These are phyloP conservation scores for Euclidium syriacum DNA, from an alignment of 345 rosid genomes.

Conservation along the genomic window DNA sequence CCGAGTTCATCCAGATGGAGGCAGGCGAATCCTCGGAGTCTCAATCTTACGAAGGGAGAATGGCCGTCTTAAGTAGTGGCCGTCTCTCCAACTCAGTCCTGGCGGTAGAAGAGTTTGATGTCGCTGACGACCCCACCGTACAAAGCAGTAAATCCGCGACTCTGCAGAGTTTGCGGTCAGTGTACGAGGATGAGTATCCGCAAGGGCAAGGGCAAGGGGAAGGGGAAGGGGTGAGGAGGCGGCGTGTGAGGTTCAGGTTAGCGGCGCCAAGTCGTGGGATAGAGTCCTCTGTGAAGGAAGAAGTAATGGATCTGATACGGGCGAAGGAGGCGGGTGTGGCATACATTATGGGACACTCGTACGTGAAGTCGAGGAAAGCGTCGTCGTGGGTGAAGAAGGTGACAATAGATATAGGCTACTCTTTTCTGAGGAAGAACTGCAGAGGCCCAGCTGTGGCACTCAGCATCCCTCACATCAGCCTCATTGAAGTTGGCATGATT, in stretches of 20 bases:
- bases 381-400: constrained; percentile 67
- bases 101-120: constrained; percentile 38
- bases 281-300: constrained; percentile 74
- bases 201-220: too few species aligned
- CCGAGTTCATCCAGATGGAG: constrained; percentile 96
- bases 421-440: constrained; percentile 92
- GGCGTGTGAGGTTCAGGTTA: constrained; percentile 61
- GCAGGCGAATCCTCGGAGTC: constrained; percentile 60
- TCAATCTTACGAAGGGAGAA: constrained; percentile 75
- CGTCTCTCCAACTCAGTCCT: constrained; percentile 48
- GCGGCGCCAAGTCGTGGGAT: constrained; percentile 46
- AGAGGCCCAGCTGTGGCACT: constrained; percentile 90
- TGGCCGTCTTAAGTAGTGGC: constrained; percentile 91
- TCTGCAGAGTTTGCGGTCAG: constrained; percentile 61
- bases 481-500: constrained; percentile 93
- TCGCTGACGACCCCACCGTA: constrained; percentile 32
- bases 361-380: constrained; percentile 73
- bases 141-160: constrained; percentile 70
- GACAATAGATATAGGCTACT: constrained; percentile 70
- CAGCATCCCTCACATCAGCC: constrained; percentile 88
- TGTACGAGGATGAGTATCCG: constrained; percentile 66
- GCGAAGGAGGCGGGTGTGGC: constrained; percentile 92
- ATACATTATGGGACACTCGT: constrained; percentile 83
- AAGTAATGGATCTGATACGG: constrained; percentile 66
- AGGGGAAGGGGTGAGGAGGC: constrained; percentile 57